These are phyloP conservation scores for Silene latifolia DNA, from an alignment of 148 eudicot species.

Conservation along the genomic window DNA sequence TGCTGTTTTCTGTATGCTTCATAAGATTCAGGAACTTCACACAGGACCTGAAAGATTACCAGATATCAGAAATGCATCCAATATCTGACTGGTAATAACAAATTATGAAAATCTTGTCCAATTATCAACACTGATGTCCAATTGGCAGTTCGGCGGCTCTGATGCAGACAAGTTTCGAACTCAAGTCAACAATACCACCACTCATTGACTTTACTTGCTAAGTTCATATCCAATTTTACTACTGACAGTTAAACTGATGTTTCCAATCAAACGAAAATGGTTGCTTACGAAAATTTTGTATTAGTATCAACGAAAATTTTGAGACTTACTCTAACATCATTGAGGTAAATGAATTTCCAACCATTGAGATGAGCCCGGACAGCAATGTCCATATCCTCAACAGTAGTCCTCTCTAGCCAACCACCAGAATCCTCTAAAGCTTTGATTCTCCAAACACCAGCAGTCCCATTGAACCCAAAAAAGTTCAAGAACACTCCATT, in stretches of 20 bases:
- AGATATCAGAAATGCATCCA: neutral
- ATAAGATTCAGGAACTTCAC: conserved; percentile 77
- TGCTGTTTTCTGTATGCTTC: conserved; percentile 89
- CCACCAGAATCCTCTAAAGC: conserved; percentile 81
- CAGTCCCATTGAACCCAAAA: conserved; percentile 91
- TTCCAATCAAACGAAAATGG: too few relatives aligned
- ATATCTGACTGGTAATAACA: neutral
- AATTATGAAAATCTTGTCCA: neutral
- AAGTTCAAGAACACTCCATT: conserved; percentile 71
- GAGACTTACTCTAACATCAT: conserved; percentile 64
- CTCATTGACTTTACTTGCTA: too few relatives aligned
- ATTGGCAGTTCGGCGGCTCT: too few relatives aligned
- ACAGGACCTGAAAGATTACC: conserved; percentile 45
- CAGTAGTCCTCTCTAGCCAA: conserved; percentile 81
- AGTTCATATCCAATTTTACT: too few relatives aligned
- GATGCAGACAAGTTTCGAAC: too few relatives aligned
- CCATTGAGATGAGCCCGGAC: conserved; percentile 81
- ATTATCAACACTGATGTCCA: too few relatives aligned
- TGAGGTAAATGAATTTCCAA: conserved; percentile 75
- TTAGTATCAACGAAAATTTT: neutral
- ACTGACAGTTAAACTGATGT: too few relatives aligned
- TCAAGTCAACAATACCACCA: too few relatives aligned
- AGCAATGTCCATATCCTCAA: conserved; percentile 84
- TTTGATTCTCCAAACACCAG: conserved; percentile 87
- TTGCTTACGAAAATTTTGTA: too few relatives aligned